phyloP scores from a whole-genome alignment of 2,329 filamentous ascomycete species.

The Pseudopithomyces chartarum region DNA sequence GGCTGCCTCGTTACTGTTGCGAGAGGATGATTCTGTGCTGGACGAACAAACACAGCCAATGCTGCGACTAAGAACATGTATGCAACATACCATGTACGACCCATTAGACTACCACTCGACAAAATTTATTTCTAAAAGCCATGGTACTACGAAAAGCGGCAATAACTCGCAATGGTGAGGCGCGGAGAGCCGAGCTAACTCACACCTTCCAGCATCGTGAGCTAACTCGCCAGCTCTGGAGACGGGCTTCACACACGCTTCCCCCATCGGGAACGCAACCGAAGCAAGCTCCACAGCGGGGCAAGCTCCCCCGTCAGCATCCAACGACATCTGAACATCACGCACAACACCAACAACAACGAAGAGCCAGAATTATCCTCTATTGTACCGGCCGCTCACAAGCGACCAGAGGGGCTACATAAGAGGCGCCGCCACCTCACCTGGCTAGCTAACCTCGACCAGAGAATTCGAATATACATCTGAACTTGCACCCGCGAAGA shows the following conservation, averaged over 20 bases:
- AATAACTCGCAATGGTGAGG: too few species aligned
- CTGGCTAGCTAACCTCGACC: slow-evolving; percentile 24
- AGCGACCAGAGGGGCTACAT: slow-evolving; percentile 32
- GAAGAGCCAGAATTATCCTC: slow-evolving; percentile 20
- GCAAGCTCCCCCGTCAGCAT: slow-evolving; percentile 4
- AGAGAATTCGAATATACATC: slow-evolving; percentile 10
- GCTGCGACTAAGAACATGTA: background rate
- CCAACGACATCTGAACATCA: slow-evolving; percentile 18
- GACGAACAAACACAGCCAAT: too few species aligned
- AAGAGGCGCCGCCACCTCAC: slow-evolving; percentile 23
- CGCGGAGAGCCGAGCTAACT: too few species aligned
- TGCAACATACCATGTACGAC: background rate
- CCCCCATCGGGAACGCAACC: too few species aligned
- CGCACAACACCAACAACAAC: slow-evolving; percentile 16
- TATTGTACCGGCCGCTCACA: slow-evolving; percentile 26
- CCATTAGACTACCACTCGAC: background rate
- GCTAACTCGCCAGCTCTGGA: too few species aligned
- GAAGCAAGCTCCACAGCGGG: slow-evolving; percentile 2
- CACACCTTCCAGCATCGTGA: too few species aligned
- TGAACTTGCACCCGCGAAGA: slow-evolving; percentile 18
- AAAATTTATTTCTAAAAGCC: too few species aligned
- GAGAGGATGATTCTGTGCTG: too few species aligned
- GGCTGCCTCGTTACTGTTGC: too few species aligned
- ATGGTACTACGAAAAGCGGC: too few species aligned
- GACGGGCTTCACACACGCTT: too few species aligned